These are phyloP conservation scores for Serendipita indica DNA, from an alignment of 768 basidiomycete genomes.

Conservation along the genomic window DNA sequence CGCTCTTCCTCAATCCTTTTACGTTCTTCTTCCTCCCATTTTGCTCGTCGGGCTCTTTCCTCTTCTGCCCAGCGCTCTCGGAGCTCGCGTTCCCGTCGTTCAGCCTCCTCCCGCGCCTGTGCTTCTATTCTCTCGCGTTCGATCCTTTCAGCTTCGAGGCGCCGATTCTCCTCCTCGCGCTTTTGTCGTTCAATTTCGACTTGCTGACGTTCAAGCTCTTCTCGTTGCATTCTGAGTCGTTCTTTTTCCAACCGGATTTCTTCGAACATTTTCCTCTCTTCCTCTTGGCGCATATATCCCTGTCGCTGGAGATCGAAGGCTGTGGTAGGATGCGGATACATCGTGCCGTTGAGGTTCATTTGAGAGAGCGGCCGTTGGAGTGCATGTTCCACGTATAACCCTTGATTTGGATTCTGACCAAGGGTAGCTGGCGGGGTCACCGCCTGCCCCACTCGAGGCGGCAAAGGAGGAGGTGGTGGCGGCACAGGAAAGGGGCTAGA, in stretches of 20 bases:
- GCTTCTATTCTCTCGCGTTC: neutral
- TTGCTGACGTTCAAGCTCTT: neutral
- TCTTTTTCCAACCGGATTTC: neutral
- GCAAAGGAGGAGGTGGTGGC: neutral
- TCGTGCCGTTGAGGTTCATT: neutral
- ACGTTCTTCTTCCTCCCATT: neutral
- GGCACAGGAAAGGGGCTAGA: neutral
- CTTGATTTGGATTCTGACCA: neutral
- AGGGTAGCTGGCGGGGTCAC: neutral
- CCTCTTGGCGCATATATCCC: neutral
- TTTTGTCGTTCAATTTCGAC: neutral
- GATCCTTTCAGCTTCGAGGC: neutral
- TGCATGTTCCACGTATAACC: neutral
- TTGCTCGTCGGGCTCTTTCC: neutral
- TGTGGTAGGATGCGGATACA: neutral
- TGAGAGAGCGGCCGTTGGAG: neutral
- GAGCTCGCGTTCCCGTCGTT: neutral
- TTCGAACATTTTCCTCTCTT: neutral
- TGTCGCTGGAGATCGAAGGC: neutral
- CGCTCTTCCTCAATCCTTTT: neutral
- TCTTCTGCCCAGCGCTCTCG: constrained; percentile 1
- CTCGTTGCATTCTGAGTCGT: neutral
- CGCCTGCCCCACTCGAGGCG: neutral
- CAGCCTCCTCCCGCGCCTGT: neutral
- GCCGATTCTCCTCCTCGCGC: neutral